A percentile compares a stretch with the other conserved stretches of the same genome.
Evolutionary conservation across 2,329 filamentous ascomycete species (phyloP).

Genomic region (Achaetomium macrosporum): DNA sequence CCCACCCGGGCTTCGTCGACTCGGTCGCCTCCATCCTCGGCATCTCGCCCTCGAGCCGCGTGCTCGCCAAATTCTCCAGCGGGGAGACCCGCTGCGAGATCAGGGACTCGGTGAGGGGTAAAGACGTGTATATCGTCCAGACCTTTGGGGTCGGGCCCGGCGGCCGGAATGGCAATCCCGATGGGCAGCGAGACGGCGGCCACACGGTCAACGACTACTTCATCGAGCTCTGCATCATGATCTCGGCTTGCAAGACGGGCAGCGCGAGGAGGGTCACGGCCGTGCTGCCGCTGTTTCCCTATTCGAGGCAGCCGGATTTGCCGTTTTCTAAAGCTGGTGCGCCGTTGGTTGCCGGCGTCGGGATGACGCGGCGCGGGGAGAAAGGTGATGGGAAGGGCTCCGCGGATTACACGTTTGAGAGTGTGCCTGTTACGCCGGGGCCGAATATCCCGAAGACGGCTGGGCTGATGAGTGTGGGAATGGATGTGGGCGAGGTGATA

Average conservation of each 20-base stretch:
- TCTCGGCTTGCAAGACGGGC: constrained; percentile 83
- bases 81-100: constrained; percentile 96
- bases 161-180: neutral
- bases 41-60: constrained; percentile 75
- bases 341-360: constrained; percentile 53
- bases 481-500: constrained; percentile 68
- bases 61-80: constrained; percentile 87
- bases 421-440: constrained; percentile 77
- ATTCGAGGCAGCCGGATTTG: constrained; percentile 91
- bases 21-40: constrained; percentile 84
- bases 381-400: no score
- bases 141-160: constrained; percentile 34
- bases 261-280: constrained; percentile 90
- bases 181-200: neutral
- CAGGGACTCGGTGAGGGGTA: constrained; percentile 89
- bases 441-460: constrained; percentile 61
- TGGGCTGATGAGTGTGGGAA: constrained; percentile 55
- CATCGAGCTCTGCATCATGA: constrained; percentile 94
- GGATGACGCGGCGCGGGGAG: neutral
- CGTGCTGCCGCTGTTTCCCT: constrained; percentile 91
- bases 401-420: constrained; percentile 74
- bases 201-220: constrained; percentile 79
- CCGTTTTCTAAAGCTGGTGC: constrained; percentile 95
- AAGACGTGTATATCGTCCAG: constrained; percentile 98
- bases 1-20: constrained; percentile 81